phyloP scores from a whole-genome alignment of 352 stramenopile genomes.

The Phytophthora melonis region DNA sequence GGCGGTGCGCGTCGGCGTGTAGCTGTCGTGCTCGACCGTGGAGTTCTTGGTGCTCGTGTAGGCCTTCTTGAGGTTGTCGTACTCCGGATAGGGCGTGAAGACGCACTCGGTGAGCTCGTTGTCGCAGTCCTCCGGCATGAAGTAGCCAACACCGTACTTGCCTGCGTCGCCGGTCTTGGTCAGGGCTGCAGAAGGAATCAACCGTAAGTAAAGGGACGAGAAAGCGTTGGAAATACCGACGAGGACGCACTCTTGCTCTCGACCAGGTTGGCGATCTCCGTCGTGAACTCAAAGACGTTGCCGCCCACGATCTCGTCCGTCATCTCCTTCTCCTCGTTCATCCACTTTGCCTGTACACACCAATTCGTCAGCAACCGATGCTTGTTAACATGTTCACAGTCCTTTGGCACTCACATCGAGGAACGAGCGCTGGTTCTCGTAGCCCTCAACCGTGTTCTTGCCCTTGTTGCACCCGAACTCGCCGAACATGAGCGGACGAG shows the following conservation, averaged over 20 bases:
- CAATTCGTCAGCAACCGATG: background rate
- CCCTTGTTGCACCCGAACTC: slow-evolving; percentile 83
- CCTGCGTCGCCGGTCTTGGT: slow-evolving; percentile 59
- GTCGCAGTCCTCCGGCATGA: slow-evolving; percentile 67
- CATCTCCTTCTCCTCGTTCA: slow-evolving; percentile 81
- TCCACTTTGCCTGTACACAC: slow-evolving; percentile 61
- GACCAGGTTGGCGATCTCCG: slow-evolving; percentile 63
- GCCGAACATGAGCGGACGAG: slow-evolving; percentile 74
- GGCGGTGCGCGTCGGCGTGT: slow-evolving; percentile 42
- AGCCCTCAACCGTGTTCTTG: slow-evolving; percentile 71
- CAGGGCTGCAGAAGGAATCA: slow-evolving; percentile 30
- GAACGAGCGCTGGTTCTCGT: slow-evolving; percentile 74
- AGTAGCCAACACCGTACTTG: slow-evolving; percentile 74
- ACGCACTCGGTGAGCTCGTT: slow-evolving; percentile 54
- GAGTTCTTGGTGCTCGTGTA: slow-evolving; percentile 64
- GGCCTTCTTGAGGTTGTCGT: slow-evolving; percentile 61
- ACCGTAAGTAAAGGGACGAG: background rate
- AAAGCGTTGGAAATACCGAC: background rate
- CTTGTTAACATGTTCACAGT: background rate
- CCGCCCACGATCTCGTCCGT: slow-evolving; percentile 69
- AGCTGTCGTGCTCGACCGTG: slow-evolving; percentile 50
- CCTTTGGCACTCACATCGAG: slow-evolving; percentile 44
- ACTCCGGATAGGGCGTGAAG: slow-evolving; percentile 67
- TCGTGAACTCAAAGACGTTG: slow-evolving; percentile 84
- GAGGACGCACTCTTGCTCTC: slow-evolving; percentile 40